A percentile compares a stretch with the other conserved stretches of the same genome.
These are phyloP conservation scores for Crithidia sp. DNA, from an alignment of 208 protist genomes.

Conservation along the genomic window DNA sequence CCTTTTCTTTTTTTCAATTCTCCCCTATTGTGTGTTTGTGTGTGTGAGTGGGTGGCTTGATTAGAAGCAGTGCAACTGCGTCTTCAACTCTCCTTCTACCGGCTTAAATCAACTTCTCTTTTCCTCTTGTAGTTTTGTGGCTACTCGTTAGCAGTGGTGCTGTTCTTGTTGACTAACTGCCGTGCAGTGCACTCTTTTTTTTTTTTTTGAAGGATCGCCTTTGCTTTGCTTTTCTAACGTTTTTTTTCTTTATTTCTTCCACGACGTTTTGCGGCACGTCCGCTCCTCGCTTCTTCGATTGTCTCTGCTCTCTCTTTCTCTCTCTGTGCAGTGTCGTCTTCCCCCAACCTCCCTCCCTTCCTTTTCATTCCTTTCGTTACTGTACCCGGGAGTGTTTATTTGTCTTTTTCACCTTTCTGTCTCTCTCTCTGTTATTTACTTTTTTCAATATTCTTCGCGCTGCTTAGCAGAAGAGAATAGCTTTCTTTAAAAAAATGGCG, in stretches of 20 bases:
- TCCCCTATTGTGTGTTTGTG: neutral
- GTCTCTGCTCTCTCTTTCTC: conserved; percentile 3
- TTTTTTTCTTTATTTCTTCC: neutral
- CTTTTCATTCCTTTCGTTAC: conserved; percentile 18
- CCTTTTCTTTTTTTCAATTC: neutral
- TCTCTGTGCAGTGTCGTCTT: neutral
- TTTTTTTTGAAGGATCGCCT: neutral
- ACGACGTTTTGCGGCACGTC: neutral
- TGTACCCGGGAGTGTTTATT: too few species aligned
- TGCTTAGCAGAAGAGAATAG: too few species aligned
- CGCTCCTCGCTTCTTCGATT: neutral
- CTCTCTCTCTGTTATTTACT: conserved; percentile 11
- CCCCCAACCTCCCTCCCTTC: neutral
- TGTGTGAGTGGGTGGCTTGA: too few species aligned
- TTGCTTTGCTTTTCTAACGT: neutral
- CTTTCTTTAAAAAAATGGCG: neutral
- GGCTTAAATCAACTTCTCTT: too few species aligned
- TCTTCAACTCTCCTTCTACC: too few species aligned
- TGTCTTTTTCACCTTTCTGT: neutral
- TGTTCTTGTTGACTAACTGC: neutral
- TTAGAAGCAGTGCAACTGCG: too few species aligned
- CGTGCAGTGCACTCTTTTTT: neutral
- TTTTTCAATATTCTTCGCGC: neutral
- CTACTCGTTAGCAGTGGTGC: neutral
- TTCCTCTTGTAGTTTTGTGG: neutral